Evolutionary conservation across 2,329 filamentous ascomycete species (phyloP).

Genomic region (Xylariaceae sp.): DNA sequence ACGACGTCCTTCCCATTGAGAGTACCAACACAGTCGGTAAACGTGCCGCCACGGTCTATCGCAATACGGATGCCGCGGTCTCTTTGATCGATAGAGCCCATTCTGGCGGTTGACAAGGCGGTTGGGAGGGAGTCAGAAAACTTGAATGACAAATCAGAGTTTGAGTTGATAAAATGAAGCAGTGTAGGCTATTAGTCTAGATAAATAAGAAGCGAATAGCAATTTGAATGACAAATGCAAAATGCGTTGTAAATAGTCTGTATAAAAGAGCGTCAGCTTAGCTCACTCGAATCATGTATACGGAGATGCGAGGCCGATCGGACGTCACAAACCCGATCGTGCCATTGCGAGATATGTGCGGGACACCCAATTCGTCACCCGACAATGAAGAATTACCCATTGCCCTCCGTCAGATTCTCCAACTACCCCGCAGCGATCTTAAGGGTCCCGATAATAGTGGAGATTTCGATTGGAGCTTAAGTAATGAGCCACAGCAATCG

Average conservation of each 20-base stretch:
- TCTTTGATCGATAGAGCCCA: constrained; percentile 40
- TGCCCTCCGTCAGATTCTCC: background rate
- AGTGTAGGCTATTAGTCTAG: background rate
- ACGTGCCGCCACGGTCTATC: constrained; percentile 82
- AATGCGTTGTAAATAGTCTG: background rate
- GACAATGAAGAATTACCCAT: background rate
- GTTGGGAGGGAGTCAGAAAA: background rate
- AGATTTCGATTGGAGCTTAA: background rate
- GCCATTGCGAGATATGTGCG: background rate
- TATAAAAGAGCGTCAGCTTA: background rate
- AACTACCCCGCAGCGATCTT: background rate
- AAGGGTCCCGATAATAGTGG: background rate
- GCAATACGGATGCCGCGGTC: constrained; percentile 72
- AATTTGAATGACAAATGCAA: background rate
- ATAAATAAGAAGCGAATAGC: background rate
- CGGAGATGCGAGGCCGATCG: background rate
- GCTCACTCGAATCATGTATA: background rate
- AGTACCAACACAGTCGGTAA: constrained; percentile 90
- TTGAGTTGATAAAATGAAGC: background rate
- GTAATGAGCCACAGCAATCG: background rate
- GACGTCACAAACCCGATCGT: background rate
- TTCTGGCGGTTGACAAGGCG: constrained; percentile 22
- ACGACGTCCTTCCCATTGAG: constrained; percentile 75
- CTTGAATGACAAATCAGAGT: background rate
- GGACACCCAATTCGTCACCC: constrained; percentile 1